phyloP scores from a whole-genome alignment of 331 rosid species.

The Quercus phellos region DNA sequence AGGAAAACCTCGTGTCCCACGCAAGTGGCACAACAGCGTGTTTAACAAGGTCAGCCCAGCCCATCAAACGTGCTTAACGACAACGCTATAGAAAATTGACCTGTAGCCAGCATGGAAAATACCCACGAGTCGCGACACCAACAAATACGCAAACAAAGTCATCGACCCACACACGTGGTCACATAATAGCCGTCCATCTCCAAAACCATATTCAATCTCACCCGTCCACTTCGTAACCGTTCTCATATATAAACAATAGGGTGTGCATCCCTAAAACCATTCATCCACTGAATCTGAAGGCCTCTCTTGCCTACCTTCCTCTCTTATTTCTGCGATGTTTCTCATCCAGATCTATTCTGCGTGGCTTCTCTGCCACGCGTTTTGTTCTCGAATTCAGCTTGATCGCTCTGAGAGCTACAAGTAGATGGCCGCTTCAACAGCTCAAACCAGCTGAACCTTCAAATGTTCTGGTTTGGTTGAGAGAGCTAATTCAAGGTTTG shows the following conservation, averaged over 20 bases:
- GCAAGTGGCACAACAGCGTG: neutral
- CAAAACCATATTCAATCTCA: neutral
- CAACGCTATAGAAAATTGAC: conserved; percentile 2
- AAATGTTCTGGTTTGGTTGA: neutral
- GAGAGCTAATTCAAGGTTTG: neutral
- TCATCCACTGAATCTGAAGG: neutral
- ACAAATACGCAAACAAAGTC: too few relatives aligned
- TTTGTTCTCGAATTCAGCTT: neutral
- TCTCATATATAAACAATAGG: too few relatives aligned
- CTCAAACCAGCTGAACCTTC: neutral
- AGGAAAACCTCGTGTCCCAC: too few relatives aligned
- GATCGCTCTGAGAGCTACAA: conserved; percentile 29
- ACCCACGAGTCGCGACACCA: conserved; percentile 20
- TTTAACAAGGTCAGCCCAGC: neutral
- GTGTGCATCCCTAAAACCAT: conserved; percentile 23
- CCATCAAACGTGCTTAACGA: neutral
- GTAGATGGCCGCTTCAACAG: neutral
- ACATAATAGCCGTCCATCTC: neutral
- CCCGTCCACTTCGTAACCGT: conserved; percentile 8
- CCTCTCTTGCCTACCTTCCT: neutral
- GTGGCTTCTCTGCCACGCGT: accelerated
- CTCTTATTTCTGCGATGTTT: neutral
- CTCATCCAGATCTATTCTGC: conserved; percentile 3
- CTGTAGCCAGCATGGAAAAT: conserved; percentile 5
- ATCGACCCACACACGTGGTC: neutral